A percentile compares a stretch with the other conserved stretches of the same genome.
phyloP scores from a whole-genome alignment of 345 rosid genomes.

The Carallia pectinifolia region DNA sequence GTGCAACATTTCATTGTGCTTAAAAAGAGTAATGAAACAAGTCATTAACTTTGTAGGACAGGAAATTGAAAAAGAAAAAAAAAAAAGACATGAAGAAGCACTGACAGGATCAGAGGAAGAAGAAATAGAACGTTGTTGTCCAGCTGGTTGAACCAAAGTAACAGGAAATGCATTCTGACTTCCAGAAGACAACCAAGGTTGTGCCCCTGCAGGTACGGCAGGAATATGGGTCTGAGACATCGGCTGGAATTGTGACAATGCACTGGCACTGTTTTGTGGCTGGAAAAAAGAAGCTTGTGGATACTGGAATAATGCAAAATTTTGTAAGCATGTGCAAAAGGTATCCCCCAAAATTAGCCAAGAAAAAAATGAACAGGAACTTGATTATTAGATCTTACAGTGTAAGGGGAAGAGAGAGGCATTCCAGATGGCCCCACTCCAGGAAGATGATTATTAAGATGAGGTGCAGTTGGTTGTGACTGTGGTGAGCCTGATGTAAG shows the following conservation, averaged over 20 bases:
- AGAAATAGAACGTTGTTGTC: constrained; percentile 51
- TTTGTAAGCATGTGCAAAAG: constrained; percentile 15
- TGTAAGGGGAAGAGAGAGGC: constrained; percentile 52
- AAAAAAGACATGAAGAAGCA: constrained; percentile 5
- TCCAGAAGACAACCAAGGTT: constrained; percentile 62
- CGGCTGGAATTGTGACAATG: constrained; percentile 55
- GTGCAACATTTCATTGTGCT: background rate
- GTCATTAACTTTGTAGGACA: background rate
- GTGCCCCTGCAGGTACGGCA: constrained; percentile 43
- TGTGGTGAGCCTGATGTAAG: constrained; percentile 53
- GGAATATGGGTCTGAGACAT: constrained; percentile 55
- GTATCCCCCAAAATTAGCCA: constrained; percentile 3
- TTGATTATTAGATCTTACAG: constrained; percentile 38
- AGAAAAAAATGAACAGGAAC: constrained; percentile 12
- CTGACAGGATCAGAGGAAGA: constrained; percentile 60
- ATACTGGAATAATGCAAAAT: constrained; percentile 43
- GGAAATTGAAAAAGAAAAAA: background rate
- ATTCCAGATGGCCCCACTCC: constrained; percentile 55
- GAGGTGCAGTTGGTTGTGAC: constrained; percentile 45
- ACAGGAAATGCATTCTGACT: constrained; percentile 48
- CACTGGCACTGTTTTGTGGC: constrained; percentile 46
- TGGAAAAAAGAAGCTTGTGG: constrained; percentile 61
- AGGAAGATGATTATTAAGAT: constrained; percentile 34
- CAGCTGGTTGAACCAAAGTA: constrained; percentile 47
- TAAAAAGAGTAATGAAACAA: background rate